Base-by-base conservation (phyloP, 106 monocot genomes). In the Gastrodia elata region DNA sequence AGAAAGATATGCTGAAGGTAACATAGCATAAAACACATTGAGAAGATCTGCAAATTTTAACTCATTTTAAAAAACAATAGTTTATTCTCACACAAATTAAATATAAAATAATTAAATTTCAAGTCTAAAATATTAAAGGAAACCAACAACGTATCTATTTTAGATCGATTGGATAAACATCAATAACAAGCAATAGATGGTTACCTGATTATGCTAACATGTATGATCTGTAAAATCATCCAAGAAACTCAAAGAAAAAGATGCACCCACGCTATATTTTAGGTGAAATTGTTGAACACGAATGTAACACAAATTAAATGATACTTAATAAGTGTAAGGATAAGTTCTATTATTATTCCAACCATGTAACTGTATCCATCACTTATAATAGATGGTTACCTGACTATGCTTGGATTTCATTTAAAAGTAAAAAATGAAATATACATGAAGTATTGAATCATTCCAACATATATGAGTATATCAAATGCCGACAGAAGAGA, bases 361-460 rank as follows among this genome's bases (percentile, higher is more conserved):
- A 39, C 70, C 69, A 70, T 78, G 82, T 82, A 82, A 82, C 82
- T 71, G 82, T 78, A 74, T 27, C 74, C 74, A 68, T 69, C 82
- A 78, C 71, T 30, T 22, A 46, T 37, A 26, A 52, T 36, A 20
- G 38, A 68, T 68, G 48, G 68, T 22, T 41, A 82, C 82, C 42
- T 82, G 82, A 78, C 82, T 77, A 78, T 38, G 57, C 74, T 46
- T 78, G 78, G 30, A 61, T 14, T 61, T 28, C 3, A n/a, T 3
- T 2, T 34, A 67, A 37, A 67, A 34, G 30, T 1, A 67, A 15
- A 13, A 67, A 37, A 0, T 14, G 20, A 37, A 20, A 13, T 16
- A 37, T 20, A 65, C 5, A 1, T 35, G 67, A 67, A 37, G 33
- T 37, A 37, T 8, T n/a, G n/a, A n/a, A 43, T 43, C 43, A 43